phyloP scores from a whole-genome alignment of 2,329 filamentous ascomycete species.

The Lasiodiplodia hormozganensis region DNA sequence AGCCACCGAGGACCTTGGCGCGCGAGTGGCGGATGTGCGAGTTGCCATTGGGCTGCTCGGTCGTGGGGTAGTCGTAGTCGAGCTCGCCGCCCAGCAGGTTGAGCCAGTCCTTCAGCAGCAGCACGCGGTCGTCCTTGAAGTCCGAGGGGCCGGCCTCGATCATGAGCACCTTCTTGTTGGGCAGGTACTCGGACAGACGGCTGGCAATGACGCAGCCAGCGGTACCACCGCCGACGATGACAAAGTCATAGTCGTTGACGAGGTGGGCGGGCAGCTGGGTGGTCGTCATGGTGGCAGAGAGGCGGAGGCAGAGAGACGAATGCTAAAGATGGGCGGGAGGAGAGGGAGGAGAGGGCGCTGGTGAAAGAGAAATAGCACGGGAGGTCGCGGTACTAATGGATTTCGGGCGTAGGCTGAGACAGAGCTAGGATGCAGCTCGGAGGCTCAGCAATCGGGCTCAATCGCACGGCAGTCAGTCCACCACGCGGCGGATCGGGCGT shows the following conservation, averaged over 20 bases:
- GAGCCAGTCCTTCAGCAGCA: constrained; percentile 88
- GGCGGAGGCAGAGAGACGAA: constrained; percentile 16
- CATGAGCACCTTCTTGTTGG: constrained; percentile 79
- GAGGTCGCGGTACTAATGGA: constrained; percentile 21
- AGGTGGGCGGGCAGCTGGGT: constrained; percentile 69
- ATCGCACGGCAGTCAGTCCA: constrained; percentile 28
- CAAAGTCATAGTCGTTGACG: constrained; percentile 77
- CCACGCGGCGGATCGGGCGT: constrained; percentile 8
- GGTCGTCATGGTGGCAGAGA: constrained; percentile 64
- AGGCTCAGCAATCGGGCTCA: neutral
- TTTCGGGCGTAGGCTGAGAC: constrained; percentile 7
- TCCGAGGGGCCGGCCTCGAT: constrained; percentile 91
- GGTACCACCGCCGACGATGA: constrained; percentile 85
- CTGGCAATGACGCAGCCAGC: constrained; percentile 85
- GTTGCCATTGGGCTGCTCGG: constrained; percentile 90
- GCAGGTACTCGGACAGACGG: constrained; percentile 81
- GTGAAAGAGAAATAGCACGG: neutral
- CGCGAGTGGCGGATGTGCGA: constrained; percentile 90
- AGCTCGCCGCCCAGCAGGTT: constrained; percentile 81
- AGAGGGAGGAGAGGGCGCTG: constrained; percentile 21
- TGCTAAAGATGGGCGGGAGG: constrained; percentile 20
- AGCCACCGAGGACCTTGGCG: constrained; percentile 90
- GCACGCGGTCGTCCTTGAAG: constrained; percentile 84
- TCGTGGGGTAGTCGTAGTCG: constrained; percentile 90
- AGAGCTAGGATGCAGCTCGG: constrained; percentile 17